phyloP scores from a whole-genome alignment of 257 asterid genomes.

The Striga asiatica region DNA sequence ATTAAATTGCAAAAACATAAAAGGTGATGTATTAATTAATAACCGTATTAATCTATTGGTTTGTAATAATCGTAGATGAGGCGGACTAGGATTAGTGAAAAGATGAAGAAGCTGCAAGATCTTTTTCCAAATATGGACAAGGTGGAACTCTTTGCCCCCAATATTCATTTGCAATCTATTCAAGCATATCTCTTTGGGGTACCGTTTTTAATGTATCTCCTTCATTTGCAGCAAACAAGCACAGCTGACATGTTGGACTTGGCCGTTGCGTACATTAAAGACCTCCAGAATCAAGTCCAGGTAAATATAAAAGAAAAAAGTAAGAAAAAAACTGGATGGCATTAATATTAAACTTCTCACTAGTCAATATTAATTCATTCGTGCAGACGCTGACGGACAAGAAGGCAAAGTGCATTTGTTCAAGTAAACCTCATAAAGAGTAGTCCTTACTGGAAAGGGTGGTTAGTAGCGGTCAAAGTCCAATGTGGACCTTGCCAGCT shows the following conservation, averaged over 20 bases:
- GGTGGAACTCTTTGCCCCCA: slow-evolving; percentile 22
- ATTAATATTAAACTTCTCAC: too few species aligned
- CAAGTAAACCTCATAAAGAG: slow-evolving; percentile 16
- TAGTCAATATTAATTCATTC: background rate
- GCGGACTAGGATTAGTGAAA: slow-evolving; percentile 67
- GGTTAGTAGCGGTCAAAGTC: too few species aligned
- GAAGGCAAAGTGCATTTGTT: slow-evolving; percentile 55
- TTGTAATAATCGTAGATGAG: slow-evolving; percentile 37
- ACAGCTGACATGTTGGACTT: slow-evolving; percentile 84
- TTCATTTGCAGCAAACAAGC: slow-evolving; percentile 62
- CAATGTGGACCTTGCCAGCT: too few species aligned
- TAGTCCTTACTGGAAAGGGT: background rate
- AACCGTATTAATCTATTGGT: too few species aligned
- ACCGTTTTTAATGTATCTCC: background rate
- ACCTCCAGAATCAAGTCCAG: slow-evolving; percentile 62
- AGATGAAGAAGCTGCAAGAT: slow-evolving; percentile 85
- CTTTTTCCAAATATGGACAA: slow-evolving; percentile 83
- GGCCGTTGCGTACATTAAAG: slow-evolving; percentile 85
- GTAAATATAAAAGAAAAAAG: slow-evolving; percentile 21
- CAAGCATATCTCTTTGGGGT: background rate
- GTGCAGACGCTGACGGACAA: slow-evolving; percentile 54
- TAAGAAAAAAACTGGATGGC: slow-evolving; percentile 23
- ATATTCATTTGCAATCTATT: background rate
- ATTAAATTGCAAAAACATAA: too few species aligned
- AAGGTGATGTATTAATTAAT: too few species aligned